Evolutionary conservation across 2,329 filamentous ascomycete genomes (phyloP).

Genomic region (Cladorrhinum sp.): DNA sequence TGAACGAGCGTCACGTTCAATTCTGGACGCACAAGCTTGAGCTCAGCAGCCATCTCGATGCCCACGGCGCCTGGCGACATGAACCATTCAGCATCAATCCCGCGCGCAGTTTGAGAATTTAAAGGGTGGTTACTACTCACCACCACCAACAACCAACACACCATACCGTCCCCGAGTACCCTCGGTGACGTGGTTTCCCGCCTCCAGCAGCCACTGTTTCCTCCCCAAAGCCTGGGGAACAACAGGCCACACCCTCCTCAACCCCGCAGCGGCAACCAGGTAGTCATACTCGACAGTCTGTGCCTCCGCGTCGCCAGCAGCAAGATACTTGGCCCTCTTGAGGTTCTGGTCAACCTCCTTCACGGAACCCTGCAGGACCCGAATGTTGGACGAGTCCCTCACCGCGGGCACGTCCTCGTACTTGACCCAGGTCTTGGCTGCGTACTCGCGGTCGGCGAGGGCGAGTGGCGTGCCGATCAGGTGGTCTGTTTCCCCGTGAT

Average conservation of each 20-base stretch:
- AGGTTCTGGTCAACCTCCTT: slow-evolving; percentile 54
- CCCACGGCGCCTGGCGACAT: slow-evolving; percentile 71
- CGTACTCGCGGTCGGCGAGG: slow-evolving; percentile 60
- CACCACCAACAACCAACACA: slow-evolving; percentile 70
- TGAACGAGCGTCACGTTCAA: slow-evolving; percentile 71
- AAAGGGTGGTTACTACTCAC: slow-evolving; percentile 37
- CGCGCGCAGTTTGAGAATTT: no score
- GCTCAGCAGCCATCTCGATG: slow-evolving; percentile 76
- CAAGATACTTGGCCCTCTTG: slow-evolving; percentile 58
- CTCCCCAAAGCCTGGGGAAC: slow-evolving; percentile 64
- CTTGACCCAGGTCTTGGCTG: slow-evolving; percentile 66
- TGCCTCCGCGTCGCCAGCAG: slow-evolving; percentile 40
- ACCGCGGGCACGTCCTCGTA: slow-evolving; percentile 66
- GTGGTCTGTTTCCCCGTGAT: slow-evolving; percentile 54
- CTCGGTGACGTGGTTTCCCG: slow-evolving; percentile 55
- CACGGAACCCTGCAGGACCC: slow-evolving; percentile 64
- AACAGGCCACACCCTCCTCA: slow-evolving; percentile 67
- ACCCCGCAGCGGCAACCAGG: slow-evolving; percentile 68
- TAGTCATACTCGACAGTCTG: slow-evolving; percentile 64
- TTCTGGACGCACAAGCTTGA: slow-evolving; percentile 64
- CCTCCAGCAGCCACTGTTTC: slow-evolving; percentile 62
- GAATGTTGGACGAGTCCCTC: slow-evolving; percentile 55
- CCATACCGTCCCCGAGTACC: slow-evolving; percentile 52
- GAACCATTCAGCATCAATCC: background rate
- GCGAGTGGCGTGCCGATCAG: slow-evolving; percentile 73